Evolutionary conservation across 306 rosid genomes (phyloP), one percentile per base, ranked within the genome.

Genomic region (Acmispon strigosus): DNA sequence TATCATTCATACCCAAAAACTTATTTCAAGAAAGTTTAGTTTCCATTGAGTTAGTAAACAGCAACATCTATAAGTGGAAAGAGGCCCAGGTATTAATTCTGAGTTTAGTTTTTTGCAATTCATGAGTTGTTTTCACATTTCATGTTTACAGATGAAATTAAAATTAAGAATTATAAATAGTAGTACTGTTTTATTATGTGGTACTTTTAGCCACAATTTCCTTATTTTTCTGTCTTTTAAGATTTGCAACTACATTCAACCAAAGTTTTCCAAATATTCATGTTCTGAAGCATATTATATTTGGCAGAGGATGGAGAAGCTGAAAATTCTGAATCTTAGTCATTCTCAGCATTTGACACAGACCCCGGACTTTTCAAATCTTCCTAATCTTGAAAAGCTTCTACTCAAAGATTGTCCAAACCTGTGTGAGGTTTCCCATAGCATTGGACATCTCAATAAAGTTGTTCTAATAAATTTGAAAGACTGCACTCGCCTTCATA

Each of bases 291-390:
- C n/a, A 65, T 29, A 29, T 2, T 52, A 12, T 51, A 1, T 27
- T 29, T 22, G 32, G 17, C 70, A 76, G 82, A 0, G 61, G 24
- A 15, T 74, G 4, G 27, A 58, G 71, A 66, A 19, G 29, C 22
- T 76, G 44, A 76, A 71, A 60, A 20, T 69, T 32, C 55, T 81
- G 0, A 78, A 82, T 60, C 75, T 82, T 1, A 70, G 81, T 37
- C 72, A 74, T 42, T 82, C 72, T 1, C 20, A 6, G 39, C 5
- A 17, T 34, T 14, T 82, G 24, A 51, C 11, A 11, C 9, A 1
- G 36, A 74, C 72, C 0, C 83, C 86, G 0, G 74, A 78, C 27
- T 78, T 74, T 6, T 69, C 72, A 13, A 41, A 13, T 0, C 2
- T 82, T 15, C 86, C 80, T 0, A 78, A 74, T 37, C 78, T 82